A percentile compares a stretch with the other conserved stretches of the same genome.
Evolutionary conservation across 345 rosid genomes (phyloP).

Genomic region (Sonneratia caseolaris): DNA sequence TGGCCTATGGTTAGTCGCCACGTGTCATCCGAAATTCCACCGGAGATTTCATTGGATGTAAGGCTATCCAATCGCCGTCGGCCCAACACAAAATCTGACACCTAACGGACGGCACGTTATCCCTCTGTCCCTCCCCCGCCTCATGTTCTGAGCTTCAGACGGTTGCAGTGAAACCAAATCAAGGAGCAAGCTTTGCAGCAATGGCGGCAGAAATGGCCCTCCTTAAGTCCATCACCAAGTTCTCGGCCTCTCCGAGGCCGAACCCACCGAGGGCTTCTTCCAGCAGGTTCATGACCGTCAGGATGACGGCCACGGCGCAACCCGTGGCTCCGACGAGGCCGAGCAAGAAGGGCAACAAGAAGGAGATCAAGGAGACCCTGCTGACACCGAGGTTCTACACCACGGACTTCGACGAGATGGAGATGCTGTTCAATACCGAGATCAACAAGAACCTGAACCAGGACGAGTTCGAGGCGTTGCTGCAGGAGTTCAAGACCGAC

Average conservation of each 20-base stretch:
- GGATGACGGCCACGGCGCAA: constrained; percentile 68
- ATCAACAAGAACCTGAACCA: constrained; percentile 88
- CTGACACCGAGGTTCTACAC: constrained; percentile 89
- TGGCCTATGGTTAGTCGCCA: constrained; percentile 17
- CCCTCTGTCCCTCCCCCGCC: neutral
- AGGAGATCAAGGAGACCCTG: constrained; percentile 71
- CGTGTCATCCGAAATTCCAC: constrained; percentile 21
- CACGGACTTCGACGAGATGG: constrained; percentile 97
- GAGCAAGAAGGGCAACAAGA: constrained; percentile 54
- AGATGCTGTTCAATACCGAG: constrained; percentile 83
- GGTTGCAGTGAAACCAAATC: neutral
- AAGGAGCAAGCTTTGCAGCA: neutral
- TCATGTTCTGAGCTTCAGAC: neutral
- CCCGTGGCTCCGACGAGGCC: constrained; percentile 27
- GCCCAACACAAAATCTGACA: neutral
- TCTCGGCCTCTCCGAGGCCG: constrained; percentile 19
- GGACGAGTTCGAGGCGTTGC: constrained; percentile 73
- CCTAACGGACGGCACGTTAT: too few relatives aligned
- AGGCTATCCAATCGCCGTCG: constrained; percentile 12
- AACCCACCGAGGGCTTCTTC: constrained; percentile 24
- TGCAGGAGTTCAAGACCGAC: constrained; percentile 94
- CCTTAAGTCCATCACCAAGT: constrained; percentile 61
- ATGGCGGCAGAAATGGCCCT: constrained; percentile 80
- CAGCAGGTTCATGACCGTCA: constrained; percentile 29
- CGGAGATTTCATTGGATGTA: constrained; percentile 16